phyloP scores from a whole-genome alignment of 2,329 filamentous ascomycete genomes.

The Dichotomopilus funicola region DNA sequence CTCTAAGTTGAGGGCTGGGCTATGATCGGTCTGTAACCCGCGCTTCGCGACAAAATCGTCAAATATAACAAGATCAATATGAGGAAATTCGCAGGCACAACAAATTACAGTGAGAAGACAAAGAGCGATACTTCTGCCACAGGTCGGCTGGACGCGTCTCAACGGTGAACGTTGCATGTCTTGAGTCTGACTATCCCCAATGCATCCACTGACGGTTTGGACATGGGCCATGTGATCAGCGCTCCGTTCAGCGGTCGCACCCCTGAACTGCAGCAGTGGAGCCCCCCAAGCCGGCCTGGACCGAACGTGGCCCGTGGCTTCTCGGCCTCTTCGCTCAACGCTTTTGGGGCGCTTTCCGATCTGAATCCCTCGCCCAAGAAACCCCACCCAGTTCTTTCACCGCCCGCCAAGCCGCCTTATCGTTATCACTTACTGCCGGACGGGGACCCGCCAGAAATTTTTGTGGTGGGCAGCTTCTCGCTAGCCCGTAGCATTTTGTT shows the following conservation, averaged over 20 bases:
- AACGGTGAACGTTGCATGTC: neutral
- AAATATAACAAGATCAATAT: no score
- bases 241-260: neutral
- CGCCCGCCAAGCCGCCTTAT: slow-evolving; percentile 20
- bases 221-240: neutral
- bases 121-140: neutral
- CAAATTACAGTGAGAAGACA: no score
- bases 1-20: no score
- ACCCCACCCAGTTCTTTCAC: slow-evolving; percentile 10
- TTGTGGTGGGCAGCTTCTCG: slow-evolving; percentile 17
- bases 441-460: slow-evolving; percentile 23
- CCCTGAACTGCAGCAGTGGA: neutral
- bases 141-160: neutral
- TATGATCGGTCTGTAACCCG: no score
- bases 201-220: neutral
- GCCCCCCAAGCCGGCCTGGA: neutral
- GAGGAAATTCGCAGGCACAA: no score
- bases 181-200: neutral
- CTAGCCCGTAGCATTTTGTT: no score
- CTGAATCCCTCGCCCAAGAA: neutral
- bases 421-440: slow-evolving; percentile 22
- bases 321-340: no score
- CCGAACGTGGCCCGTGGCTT: neutral
- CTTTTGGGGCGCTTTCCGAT: neutral
- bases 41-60: no score